Evolutionary conservation across 305 asterid species (phyloP), one percentile per base, ranked within the genome.

Genomic region (Withania somnifera): DNA sequence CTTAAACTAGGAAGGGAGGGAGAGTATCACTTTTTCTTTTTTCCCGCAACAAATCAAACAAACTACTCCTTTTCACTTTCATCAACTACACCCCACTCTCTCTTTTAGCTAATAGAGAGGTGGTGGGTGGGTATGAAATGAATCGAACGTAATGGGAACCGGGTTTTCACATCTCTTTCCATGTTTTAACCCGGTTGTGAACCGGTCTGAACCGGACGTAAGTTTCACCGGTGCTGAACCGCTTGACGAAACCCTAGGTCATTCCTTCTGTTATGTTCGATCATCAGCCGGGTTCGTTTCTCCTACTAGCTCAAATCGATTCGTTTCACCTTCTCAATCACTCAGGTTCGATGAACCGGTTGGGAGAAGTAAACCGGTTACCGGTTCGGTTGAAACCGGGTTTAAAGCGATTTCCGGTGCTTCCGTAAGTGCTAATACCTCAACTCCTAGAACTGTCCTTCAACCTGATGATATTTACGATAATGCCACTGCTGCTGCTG

Each of bases 381-480:
- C 88, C 61, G 92, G 91, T 32, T 82, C 66, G 19, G 80, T 84
- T 52, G 97, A 92, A 83, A 88, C 95, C 67, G 95, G 97, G 7
- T 93, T 93, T 83, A 89, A 93, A n/a, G 94, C 94, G 34, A 93
- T 93, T 84, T 93, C 98, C 64, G 98, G 98, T 22, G 97, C 98
- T 71, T 90, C 95, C 58, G 97, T 93, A 28, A 88, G 98, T 66
- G 98, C 98, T 64, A 93, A 92, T 83, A 86, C 92, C 13, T 80
- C 87, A 1, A 92, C 97, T 69, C 95, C 98, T 77, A 84, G 89
- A 82, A 93, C 97, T 66, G 91, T 92, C 36, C 88, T 87, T 52
- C 91, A 92, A 26, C 87, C 88, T n/a, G 95, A 88, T 75, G 90
- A 91, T 83, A 76, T 82, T 79, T 86, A 73, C 85, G 86, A 84